Conservation (phyloP, 1,284 basidiomycete species). For the Cryptococcus sp. region DNA sequence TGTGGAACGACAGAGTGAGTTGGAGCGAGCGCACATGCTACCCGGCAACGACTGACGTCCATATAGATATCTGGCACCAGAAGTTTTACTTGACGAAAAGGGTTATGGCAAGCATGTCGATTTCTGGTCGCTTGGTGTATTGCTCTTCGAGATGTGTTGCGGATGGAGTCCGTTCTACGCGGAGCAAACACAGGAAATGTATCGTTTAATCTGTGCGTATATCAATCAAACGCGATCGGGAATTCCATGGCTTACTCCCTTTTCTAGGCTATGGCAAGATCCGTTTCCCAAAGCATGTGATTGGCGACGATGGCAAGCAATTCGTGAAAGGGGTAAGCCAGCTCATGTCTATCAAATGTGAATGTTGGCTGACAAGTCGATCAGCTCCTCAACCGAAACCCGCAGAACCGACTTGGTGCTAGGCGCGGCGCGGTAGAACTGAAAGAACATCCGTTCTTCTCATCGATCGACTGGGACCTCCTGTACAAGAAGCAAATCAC, state of each 20-base stretch:
- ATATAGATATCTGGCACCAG: conserved; percentile 84
- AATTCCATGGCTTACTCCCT: background rate
- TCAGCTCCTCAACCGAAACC: conserved; percentile 95
- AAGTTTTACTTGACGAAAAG: conserved; percentile 97
- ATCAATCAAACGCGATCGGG: too few relatives aligned
- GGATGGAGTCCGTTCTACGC: conserved; percentile 99
- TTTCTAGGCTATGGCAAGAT: conserved; percentile 74
- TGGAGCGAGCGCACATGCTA: conserved; percentile 4
- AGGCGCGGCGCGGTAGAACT: conserved; percentile 88
- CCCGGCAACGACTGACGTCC: background rate
- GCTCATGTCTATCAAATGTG: background rate
- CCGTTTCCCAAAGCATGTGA: conserved; percentile 89
- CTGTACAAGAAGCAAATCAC: conserved; percentile 87
- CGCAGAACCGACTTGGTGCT: conserved; percentile 92
- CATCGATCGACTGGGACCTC: conserved; percentile 83
- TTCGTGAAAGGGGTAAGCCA: conserved; percentile 94
- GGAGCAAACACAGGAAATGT: conserved; percentile 99
- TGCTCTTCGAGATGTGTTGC: conserved; percentile 97
- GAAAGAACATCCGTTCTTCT: conserved; percentile 96
- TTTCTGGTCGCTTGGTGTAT: conserved; percentile 94
- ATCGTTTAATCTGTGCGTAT: conserved; percentile 95
- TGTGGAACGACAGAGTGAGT: conserved; percentile 84
- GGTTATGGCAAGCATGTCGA: conserved; percentile 99
- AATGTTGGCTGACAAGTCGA: background rate
- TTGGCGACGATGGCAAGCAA: conserved; percentile 97